Conservation (phyloP, 1,139 yeast genomes). For the Blastobotrys serpentis region DNA sequence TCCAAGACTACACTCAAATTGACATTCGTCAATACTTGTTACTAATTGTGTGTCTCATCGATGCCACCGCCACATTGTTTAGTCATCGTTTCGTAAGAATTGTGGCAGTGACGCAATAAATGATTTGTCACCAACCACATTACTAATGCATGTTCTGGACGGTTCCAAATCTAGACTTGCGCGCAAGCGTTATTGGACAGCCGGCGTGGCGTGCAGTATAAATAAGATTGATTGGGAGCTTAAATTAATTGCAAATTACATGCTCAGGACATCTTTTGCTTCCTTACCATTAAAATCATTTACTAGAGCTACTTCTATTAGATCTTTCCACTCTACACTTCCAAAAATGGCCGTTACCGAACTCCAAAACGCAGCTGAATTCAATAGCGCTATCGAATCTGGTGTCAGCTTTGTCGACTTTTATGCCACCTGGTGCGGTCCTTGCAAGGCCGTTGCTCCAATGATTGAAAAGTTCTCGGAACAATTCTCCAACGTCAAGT, state of each 20-base stretch:
- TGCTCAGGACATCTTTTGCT: conserved; percentile 6
- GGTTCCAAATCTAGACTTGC: conserved; percentile 4
- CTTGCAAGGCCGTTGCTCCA: conserved; percentile 95
- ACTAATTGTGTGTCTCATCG: too few species aligned
- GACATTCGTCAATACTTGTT: too few species aligned
- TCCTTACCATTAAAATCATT: too few species aligned
- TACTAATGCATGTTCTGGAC: conserved; percentile 2
- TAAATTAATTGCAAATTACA: not conserved
- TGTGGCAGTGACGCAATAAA: too few species aligned
- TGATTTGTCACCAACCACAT: conserved; percentile 1
- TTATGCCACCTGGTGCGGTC: conserved; percentile 84
- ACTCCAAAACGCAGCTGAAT: conserved; percentile 25
- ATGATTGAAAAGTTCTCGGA: conserved; percentile 71
- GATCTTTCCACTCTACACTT: conserved; percentile 15
- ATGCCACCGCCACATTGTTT: too few species aligned
- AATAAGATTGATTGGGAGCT: not conserved
- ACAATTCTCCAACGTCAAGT: conserved; percentile 52
- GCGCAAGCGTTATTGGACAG: conserved; percentile 9
- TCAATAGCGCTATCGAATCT: conserved; percentile 26
- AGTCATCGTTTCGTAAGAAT: not conserved
- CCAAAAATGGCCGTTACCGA: conserved; percentile 25
- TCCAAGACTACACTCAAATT: too few species aligned
- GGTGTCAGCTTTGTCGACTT: conserved; percentile 71
- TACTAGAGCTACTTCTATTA: conserved; percentile 1
- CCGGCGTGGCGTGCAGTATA: conserved; percentile 8